Conservation (phyloP, 495 filamentous ascomycete species). For the Xylaria flabelliformis region DNA sequence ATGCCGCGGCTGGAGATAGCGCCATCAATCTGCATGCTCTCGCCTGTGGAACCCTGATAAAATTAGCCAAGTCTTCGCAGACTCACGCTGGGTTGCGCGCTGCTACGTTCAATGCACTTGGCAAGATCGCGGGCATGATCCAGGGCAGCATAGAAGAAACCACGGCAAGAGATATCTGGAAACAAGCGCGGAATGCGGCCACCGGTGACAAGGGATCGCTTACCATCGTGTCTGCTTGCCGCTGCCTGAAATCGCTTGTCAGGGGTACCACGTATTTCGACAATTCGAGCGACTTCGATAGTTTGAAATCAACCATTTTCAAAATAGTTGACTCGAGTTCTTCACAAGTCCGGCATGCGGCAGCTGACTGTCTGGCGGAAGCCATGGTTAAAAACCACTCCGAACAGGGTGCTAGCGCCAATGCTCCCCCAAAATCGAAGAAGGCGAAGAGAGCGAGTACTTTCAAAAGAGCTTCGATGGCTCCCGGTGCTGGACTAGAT, state of each 20-base stretch:
- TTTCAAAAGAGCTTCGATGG: constrained; percentile 71
- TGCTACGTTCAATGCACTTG: constrained; percentile 80
- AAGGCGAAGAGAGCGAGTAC: constrained; percentile 70
- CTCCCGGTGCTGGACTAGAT: constrained; percentile 55
- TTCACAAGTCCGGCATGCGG: constrained; percentile 77
- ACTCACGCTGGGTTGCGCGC: constrained; percentile 82
- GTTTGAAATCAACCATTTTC: constrained; percentile 76
- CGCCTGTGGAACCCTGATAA: constrained; percentile 71
- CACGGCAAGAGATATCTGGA: constrained; percentile 91
- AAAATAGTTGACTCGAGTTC: constrained; percentile 83
- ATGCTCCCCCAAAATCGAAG: constrained; percentile 66
- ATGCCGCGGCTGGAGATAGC: constrained; percentile 88
- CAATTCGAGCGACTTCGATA: constrained; percentile 91
- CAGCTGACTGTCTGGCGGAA: constrained; percentile 83
- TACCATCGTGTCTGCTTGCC: constrained; percentile 80
- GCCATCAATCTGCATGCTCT: constrained; percentile 84
- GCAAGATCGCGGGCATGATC: constrained; percentile 76
- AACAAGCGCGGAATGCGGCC: constrained; percentile 79
- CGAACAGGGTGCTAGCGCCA: constrained; percentile 60
- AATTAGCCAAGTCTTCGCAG: constrained; percentile 79
- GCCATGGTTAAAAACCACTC: constrained; percentile 82
- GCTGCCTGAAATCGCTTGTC: constrained; percentile 77
- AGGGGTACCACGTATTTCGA: constrained; percentile 80
- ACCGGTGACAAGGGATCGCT: constrained; percentile 81
- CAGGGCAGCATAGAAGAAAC: constrained; percentile 79